Conservation (phyloP, 1,139 yeast species). For the Sporopachydermia cereana region DNA sequence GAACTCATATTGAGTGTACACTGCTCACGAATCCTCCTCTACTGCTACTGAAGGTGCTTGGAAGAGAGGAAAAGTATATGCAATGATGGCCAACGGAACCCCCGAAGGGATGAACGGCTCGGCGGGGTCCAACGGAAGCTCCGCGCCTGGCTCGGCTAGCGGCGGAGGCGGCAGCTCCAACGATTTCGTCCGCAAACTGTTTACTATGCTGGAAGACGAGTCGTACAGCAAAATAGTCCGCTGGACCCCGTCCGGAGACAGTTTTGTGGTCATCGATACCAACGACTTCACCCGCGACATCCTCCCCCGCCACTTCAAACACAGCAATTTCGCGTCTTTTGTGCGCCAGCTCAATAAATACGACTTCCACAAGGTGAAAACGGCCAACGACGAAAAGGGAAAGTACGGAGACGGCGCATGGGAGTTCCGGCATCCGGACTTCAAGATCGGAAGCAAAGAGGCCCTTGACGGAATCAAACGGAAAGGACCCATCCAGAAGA, state of each 20-base stretch:
- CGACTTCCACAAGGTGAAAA: slow-evolving; percentile 89
- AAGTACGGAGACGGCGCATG: slow-evolving; percentile 63
- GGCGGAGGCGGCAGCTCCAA: neutral
- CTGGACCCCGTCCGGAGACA: slow-evolving; percentile 77
- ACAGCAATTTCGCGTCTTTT: slow-evolving; percentile 86
- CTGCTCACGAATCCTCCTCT: too few relatives aligned
- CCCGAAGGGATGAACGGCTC: neutral
- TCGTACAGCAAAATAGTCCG: slow-evolving; percentile 60
- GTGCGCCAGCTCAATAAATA: slow-evolving; percentile 92
- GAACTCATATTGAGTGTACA: too few relatives aligned
- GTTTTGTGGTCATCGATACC: slow-evolving; percentile 81
- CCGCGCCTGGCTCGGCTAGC: neutral
- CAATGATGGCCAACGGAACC: neutral
- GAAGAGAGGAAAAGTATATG: too few relatives aligned
- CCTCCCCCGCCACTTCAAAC: slow-evolving; percentile 85
- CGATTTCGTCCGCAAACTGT: slow-evolving; percentile 22
- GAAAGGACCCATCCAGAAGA: slow-evolving; percentile 56
- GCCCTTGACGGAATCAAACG: slow-evolving; percentile 70
- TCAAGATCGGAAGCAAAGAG: slow-evolving; percentile 56
- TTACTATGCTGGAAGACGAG: slow-evolving; percentile 76
- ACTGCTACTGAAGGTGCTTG: too few relatives aligned
- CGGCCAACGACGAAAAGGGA: slow-evolving; percentile 37
- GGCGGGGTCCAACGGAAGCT: neutral
- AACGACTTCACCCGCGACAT: slow-evolving; percentile 80
- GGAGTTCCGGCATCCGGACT: slow-evolving; percentile 92